Base-by-base conservation (phyloP, 2,329 filamentous ascomycete genomes). In the Fusarium longipes region DNA sequence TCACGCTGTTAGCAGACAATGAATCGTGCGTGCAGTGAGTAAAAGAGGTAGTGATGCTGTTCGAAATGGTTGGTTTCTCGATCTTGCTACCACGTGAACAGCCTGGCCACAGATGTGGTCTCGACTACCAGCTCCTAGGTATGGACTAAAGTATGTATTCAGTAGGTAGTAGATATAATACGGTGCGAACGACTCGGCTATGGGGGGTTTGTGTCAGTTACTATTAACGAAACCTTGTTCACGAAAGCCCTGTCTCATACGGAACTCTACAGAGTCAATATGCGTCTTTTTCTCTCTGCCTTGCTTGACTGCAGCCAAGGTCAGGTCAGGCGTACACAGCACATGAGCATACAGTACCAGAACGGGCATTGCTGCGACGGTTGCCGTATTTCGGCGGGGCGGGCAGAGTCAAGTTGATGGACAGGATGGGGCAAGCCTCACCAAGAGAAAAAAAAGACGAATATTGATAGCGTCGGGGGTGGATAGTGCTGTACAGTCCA, bases 151-250 rank as follows among this genome's bases (percentile, higher is more conserved):
- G 36, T 20, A 39, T 7, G n/a, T 20, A 22, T 44, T 18, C 40
- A 44, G 42, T 7, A 47, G 20, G 29, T 24, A 15, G 9, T 47
- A 22, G 27, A 25, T 24, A 40, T 9, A 15, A 25, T 48, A 50
- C 50, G 35, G 58, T 64, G 58, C 54, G 51, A 58, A 62, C 63
- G 65, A 63, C 57, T 72, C 65, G 65, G 52, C 62, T 70, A 55
- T 67, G 57, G 55, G 59, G 43, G 18, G 35, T 40, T 45, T 52
- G 43, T 59, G 58, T 71, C 44, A 71, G 69, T 55, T 58, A 68
- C 54, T 35, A 25, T 24, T 40, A 35, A 44, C 32, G 35, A 36
- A 30, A 52, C 33, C 29, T n/a, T 33, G 17, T 35, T 36, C 12
- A 25, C 8, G 14, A 20, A 55, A 48, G n/a, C 61, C 49, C 57